phyloP scores from a whole-genome alignment of 306 rosid genomes.

The Inga leiocalycina region DNA sequence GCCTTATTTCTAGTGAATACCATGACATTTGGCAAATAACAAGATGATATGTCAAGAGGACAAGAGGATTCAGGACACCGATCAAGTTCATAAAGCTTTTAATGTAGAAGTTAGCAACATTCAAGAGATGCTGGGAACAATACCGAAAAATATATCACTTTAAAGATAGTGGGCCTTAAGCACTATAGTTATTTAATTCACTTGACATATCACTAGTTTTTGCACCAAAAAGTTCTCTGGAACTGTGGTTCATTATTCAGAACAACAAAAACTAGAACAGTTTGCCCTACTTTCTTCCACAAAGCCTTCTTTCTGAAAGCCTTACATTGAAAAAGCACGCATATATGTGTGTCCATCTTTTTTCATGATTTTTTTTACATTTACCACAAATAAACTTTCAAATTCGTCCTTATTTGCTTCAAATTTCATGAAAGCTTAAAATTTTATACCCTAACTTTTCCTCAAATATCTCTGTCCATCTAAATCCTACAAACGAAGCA shows the following conservation, averaged over 20 bases:
- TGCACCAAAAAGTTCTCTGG: no score
- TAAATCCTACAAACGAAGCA: neutral
- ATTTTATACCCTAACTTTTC: neutral
- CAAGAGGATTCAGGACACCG: neutral
- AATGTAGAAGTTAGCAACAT: neutral
- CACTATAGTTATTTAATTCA: no score
- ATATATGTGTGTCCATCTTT: neutral
- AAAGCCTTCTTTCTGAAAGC: neutral
- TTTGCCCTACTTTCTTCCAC: neutral
- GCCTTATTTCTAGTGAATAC: neutral
- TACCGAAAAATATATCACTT: neutral
- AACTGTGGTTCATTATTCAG: no score
- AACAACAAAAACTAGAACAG: no score
- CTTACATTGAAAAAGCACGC: neutral
- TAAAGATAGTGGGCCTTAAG: neutral
- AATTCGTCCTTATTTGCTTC: neutral
- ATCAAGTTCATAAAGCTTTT: neutral
- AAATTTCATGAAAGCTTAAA: neutral
- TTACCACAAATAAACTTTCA: neutral
- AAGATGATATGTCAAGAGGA: neutral
- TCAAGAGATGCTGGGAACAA: neutral
- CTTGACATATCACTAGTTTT: no score
- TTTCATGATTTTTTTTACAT: no score
- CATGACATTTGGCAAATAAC: neutral
- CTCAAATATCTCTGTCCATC: neutral